These are phyloP conservation scores for Kwoniella mangroviensis DNA, from an alignment of 768 basidiomycete species.

Conservation along the genomic window DNA sequence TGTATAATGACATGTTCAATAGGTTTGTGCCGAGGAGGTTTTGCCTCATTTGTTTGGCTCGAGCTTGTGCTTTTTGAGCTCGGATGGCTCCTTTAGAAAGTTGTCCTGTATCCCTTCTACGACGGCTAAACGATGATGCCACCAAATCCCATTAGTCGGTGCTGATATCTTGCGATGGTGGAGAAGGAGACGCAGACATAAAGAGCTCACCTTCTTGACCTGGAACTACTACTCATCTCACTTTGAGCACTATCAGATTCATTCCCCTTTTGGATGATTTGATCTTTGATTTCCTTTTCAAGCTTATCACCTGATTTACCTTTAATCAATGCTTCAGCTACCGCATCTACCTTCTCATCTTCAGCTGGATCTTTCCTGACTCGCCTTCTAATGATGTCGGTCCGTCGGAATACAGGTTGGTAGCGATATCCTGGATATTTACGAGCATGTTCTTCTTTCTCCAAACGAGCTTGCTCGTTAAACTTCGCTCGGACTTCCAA, in stretches of 20 bases:
- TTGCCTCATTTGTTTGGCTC: constrained; percentile 52
- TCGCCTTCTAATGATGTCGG: constrained; percentile 55
- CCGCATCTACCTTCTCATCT: constrained; percentile 58
- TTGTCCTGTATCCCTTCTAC: constrained; percentile 53
- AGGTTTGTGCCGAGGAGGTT: constrained; percentile 53
- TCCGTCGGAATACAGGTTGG: constrained; percentile 54
- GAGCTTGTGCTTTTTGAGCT: constrained; percentile 49
- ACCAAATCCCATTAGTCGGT: background rate
- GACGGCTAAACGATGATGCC: constrained; percentile 8
- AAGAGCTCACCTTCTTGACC: constrained; percentile 37
- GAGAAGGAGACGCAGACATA: background rate
- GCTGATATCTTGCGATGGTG: background rate
- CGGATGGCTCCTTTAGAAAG: constrained; percentile 57
- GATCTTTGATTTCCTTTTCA: constrained; percentile 54
- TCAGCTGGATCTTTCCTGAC: constrained; percentile 56
- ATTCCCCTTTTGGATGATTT: constrained; percentile 36
- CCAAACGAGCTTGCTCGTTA: constrained; percentile 50
- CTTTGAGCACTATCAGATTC: constrained; percentile 33
- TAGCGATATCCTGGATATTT: constrained; percentile 58
- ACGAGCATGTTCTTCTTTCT: constrained; percentile 58
- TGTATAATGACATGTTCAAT: constrained; percentile 45
- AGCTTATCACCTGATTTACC: constrained; percentile 52
- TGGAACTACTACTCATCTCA: constrained; percentile 15
- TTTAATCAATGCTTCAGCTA: constrained; percentile 55
- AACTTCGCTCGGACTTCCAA: constrained; percentile 55